Percentiles rank a stretch among this genome's conserved stretches.
phyloP scores from a whole-genome alignment of 352 stramenopile species.

The Phytopythium chamaehyphon region DNA sequence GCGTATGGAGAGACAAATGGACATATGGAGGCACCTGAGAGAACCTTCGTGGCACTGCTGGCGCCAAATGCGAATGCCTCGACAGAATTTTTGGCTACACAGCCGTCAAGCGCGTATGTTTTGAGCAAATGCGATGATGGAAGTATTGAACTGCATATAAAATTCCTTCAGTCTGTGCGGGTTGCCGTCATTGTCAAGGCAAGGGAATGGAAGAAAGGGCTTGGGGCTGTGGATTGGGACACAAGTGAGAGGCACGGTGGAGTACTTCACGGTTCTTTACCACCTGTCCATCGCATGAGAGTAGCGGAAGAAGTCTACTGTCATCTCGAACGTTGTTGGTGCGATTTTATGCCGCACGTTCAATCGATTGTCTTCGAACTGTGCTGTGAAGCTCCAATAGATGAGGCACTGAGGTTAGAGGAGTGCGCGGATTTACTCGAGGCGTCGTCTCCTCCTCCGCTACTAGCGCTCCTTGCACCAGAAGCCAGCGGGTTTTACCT shows the following conservation, averaged over 20 bases:
- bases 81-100: slow-evolving; percentile 31
- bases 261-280: slow-evolving; percentile 10
- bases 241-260: slow-evolving; percentile 1
- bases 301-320: slow-evolving; percentile 25
- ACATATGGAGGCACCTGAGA: neutral
- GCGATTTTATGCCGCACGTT: slow-evolving; percentile 47
- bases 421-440: slow-evolving; percentile 28
- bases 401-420: slow-evolving; percentile 41
- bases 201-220: slow-evolving; percentile 42
- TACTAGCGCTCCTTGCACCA: neutral
- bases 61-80: slow-evolving; percentile 35
- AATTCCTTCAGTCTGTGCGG: slow-evolving; percentile 46
- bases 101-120: slow-evolving; percentile 44
- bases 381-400: slow-evolving; percentile 39
- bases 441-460: neutral
- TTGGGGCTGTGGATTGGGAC: slow-evolving; percentile 33
- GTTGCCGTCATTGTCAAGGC: slow-evolving; percentile 35
- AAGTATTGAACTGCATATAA: slow-evolving; percentile 44
- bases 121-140: slow-evolving; percentile 40
- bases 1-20: neutral
- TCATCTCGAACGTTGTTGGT: slow-evolving; percentile 51
- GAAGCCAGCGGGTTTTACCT: neutral
- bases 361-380: slow-evolving; percentile 58
- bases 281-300: slow-evolving; percentile 42
- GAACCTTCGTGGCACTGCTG: slow-evolving; percentile 46